A percentile compares a stretch with the other conserved stretches of the same genome.
Conservation (phyloP, 2,329 filamentous ascomycete species). For the Grosmannia clavigera region DNA sequence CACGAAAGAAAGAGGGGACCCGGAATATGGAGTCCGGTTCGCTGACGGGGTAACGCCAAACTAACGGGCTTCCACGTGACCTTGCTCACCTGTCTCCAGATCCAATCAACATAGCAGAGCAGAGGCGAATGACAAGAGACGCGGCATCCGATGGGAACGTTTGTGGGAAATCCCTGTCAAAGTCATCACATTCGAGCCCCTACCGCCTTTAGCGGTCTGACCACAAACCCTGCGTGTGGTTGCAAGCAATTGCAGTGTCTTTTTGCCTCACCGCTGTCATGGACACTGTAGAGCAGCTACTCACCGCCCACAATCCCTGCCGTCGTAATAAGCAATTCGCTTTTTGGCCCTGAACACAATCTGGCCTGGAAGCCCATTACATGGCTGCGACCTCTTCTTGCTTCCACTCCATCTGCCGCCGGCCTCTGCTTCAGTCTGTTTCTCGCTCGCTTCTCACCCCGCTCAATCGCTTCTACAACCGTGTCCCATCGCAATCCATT, state of each 20-base stretch:
- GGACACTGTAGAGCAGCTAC: neutral
- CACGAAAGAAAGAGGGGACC: neutral
- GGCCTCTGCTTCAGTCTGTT: neutral
- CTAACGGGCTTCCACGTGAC: conserved; percentile 36
- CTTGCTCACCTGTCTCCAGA: no score
- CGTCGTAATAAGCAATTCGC: neutral
- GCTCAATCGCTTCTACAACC: neutral
- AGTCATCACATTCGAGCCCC: no score
- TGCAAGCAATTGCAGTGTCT: neutral
- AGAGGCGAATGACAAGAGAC: no score
- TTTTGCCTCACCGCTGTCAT: neutral
- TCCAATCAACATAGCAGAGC: neutral
- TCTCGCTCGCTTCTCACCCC: neutral
- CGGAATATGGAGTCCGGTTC: neutral
- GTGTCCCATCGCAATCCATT: neutral
- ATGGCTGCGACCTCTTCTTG: neutral
- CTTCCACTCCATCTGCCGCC: neutral
- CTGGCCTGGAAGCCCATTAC: neutral
- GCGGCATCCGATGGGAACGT: no score
- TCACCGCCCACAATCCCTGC: neutral
- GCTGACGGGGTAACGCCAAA: conserved; percentile 45
- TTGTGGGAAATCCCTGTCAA: no score
- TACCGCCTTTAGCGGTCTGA: neutral
- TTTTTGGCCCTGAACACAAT: neutral
- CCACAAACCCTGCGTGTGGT: neutral